Percentiles rank a stretch among this genome's conserved stretches.
phyloP scores from a whole-genome alignment of 129 eudicot species.

The Helianthus tuberosus region DNA sequence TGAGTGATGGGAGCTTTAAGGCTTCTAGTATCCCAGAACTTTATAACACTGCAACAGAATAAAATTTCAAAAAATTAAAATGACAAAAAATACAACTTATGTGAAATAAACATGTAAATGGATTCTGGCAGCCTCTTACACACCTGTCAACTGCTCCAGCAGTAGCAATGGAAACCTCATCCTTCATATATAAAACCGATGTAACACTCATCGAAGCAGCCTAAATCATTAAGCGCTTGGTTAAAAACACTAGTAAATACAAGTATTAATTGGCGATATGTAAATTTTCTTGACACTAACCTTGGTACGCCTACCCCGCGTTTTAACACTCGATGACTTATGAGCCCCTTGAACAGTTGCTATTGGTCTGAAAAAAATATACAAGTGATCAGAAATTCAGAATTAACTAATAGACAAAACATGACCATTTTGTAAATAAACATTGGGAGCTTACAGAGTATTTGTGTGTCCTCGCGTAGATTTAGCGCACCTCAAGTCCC shows the following conservation, averaged over 20 bases:
- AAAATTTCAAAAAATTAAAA: neutral
- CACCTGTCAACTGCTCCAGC: conserved; percentile 98
- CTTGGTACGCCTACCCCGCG: conserved; percentile 61
- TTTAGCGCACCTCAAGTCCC: conserved; percentile 76
- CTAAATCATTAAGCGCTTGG: conserved; percentile 35
- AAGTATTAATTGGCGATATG: neutral
- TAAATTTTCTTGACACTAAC: conserved; percentile 38
- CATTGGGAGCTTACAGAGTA: conserved; percentile 48
- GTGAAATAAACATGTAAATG: neutral
- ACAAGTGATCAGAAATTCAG: neutral
- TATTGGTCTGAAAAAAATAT: conserved; percentile 43
- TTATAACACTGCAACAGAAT: conserved; percentile 58
- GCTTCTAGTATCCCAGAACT: conserved; percentile 84
- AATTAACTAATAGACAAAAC: neutral
- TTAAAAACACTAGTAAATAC: neutral
- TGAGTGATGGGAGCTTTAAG: conserved; percentile 58
- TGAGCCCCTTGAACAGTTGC: conserved; percentile 60
- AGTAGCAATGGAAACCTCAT: conserved; percentile 84
- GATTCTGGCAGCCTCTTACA: conserved; percentile 11
- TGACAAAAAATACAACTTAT: neutral
- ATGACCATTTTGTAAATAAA: neutral
- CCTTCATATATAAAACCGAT: conserved; percentile 78
- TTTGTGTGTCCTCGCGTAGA: conserved; percentile 31
- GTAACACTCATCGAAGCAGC: conserved; percentile 87
- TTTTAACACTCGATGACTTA: conserved; percentile 32